Evolutionary conservation across 768 basidiomycete species (phyloP).

Genomic region (Astraeus odoratus): DNA sequence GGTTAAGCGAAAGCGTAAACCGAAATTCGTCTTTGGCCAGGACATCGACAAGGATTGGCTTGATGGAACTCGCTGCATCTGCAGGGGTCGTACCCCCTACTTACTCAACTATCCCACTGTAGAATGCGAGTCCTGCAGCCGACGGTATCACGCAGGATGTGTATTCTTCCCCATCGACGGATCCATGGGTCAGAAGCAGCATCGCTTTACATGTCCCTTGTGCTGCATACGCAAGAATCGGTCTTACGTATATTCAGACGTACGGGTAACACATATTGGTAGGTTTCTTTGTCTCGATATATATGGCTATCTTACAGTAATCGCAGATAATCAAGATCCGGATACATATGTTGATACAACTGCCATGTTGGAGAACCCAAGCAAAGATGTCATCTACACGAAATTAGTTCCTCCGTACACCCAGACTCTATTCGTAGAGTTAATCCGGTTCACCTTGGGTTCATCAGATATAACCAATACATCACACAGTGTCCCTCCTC

Average conservation of each 20-base stretch:
- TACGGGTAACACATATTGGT: constrained; percentile 65
- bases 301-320: constrained; percentile 10
- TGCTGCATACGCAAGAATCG: constrained; percentile 73
- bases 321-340: constrained; percentile 36
- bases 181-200: constrained; percentile 24
- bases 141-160: constrained; percentile 65
- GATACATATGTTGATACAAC: constrained; percentile 67
- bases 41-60: constrained; percentile 68
- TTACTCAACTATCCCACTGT: constrained; percentile 56
- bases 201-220: constrained; percentile 63
- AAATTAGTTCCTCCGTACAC: constrained; percentile 56
- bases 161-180: constrained; percentile 61
- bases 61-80: constrained; percentile 77
- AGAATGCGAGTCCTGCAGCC: constrained; percentile 59
- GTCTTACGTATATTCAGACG: constrained; percentile 65
- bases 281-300: constrained; percentile 16
- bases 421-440: constrained; percentile 68
- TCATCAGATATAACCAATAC: constrained; percentile 22
- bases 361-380: constrained; percentile 68
- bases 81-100: constrained; percentile 60
- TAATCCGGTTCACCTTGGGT: constrained; percentile 40
- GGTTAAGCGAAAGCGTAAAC: constrained; percentile 51
- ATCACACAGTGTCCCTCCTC: constrained; percentile 13
- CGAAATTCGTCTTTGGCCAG: constrained; percentile 67
- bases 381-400: constrained; percentile 65